Evolutionary conservation across 1,284 basidiomycete species (phyloP), one percentile per base, ranked within the genome.

Genomic region (Ustilago bromivora): DNA sequence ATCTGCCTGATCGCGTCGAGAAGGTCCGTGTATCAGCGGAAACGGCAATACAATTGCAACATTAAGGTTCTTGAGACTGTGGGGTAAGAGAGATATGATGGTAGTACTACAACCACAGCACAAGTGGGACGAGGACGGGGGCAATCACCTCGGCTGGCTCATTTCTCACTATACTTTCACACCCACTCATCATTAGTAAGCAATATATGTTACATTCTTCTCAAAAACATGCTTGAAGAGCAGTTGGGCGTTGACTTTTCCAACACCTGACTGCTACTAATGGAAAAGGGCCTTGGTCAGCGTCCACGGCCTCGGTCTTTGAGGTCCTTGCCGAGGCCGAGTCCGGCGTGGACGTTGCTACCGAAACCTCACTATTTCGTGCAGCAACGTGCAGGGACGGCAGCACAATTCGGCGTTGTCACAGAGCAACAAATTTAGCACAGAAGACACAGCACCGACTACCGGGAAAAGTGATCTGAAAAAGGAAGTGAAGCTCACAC

Each of bases 11-110:
- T 59, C 46, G n/a, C 19, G 46, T 38, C 34, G 11, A 59, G 28
- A 59, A n/a, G 4, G 32, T 49, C 57, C 46, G 34, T 13, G 8
- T 28, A n/a, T 9, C 34, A 7, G 10, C 35, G 46, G n/a, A 23
- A 19, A 34, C 28, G 32, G 12, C 51, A 52, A 46, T 52, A 32
- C 32, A 52, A 52, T 3, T 0, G 28, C 32, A n/a, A 52, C 31
- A 13, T 32, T 52, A 34, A 32, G 28, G 28, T 52, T 52, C 15
- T 12, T 15, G 51, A 28, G 51, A 52, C 1, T 52, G 46, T 51
- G 57, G 32, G n/a, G 43, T 35, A 38, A 17, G n/a, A 12, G 13
- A 49, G 31, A 47, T 49, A 51, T 59, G 57, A 35, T 59, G 57
- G 49, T 41, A 28, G 6, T 43, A 43, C 51, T 54, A 52, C 32